Evolutionary conservation across 805 yeast genomes (phyloP).

Genomic region (Zygosaccharomyces kombuchaensis): DNA sequence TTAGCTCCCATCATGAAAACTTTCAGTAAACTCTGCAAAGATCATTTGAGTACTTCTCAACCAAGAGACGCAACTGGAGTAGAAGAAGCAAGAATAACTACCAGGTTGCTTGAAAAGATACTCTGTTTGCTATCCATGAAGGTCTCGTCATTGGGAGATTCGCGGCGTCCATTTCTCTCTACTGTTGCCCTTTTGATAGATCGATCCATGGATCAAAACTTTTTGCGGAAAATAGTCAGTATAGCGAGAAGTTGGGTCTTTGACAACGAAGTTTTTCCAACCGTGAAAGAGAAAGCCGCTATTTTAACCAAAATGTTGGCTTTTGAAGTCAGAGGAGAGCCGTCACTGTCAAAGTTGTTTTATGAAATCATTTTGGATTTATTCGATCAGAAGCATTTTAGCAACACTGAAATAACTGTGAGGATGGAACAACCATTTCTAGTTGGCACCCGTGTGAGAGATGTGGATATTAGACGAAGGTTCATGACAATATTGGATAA

Average conservation of each 20-base stretch:
- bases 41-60: constrained; percentile 61
- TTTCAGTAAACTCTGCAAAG: constrained; percentile 83
- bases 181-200: constrained; percentile 87
- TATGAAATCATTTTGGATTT: constrained; percentile 84
- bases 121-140: constrained; percentile 74
- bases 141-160: constrained; percentile 86
- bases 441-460: constrained; percentile 84
- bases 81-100: constrained; percentile 79
- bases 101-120: constrained; percentile 68
- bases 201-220: constrained; percentile 71
- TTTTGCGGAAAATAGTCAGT: constrained; percentile 67
- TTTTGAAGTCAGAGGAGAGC: constrained; percentile 83
- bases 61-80: constrained; percentile 38
- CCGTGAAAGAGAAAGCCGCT: constrained; percentile 94
- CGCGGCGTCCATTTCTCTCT: constrained; percentile 81
- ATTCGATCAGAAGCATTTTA: constrained; percentile 72
- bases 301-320: constrained; percentile 89
- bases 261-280: constrained; percentile 82
- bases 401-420: constrained; percentile 83
- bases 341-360: constrained; percentile 68
- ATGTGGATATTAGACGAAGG: constrained; percentile 66
- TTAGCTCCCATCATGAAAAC: constrained; percentile 79
- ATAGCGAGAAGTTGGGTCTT: constrained; percentile 90
- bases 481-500: constrained; percentile 75
- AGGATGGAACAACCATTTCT: constrained; percentile 95